Percentiles rank a stretch among this genome's conserved stretches.
phyloP scores from a whole-genome alignment of 2,329 filamentous ascomycete species.

The Colletotrichum sp. region DNA sequence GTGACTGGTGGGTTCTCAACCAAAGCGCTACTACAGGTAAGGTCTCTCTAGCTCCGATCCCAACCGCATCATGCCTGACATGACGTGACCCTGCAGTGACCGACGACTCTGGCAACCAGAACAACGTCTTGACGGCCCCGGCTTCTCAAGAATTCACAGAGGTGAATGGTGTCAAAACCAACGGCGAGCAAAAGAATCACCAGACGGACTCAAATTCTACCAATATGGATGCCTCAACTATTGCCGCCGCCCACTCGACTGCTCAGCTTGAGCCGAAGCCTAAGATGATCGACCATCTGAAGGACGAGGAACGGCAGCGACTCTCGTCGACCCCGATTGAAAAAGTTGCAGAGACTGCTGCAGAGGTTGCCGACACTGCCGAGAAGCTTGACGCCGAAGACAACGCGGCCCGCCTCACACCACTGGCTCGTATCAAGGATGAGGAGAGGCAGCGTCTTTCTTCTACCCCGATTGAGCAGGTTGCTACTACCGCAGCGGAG shows the following conservation, averaged over 20 bases:
- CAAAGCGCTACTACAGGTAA: conserved; percentile 65
- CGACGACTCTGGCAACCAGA: conserved; percentile 52
- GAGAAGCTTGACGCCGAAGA: conserved; percentile 36
- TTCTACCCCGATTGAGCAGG: conserved; percentile 43
- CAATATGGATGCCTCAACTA: background rate
- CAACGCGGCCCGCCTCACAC: background rate
- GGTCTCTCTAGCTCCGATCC: conserved; percentile 21
- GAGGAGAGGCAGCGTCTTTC: conserved; percentile 38
- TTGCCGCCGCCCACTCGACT: background rate
- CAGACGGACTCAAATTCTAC: background rate
- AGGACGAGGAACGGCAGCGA: conserved; percentile 33
- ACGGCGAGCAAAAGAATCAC: background rate
- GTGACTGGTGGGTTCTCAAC: conserved; percentile 74
- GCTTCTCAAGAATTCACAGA: background rate
- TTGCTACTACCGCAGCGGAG: conserved; percentile 48
- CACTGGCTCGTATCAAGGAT: conserved; percentile 12
- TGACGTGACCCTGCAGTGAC: conserved; percentile 30
- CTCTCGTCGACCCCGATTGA: conserved; percentile 42
- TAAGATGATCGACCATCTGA: background rate
- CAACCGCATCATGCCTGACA: background rate
- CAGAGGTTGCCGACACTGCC: conserved; percentile 49
- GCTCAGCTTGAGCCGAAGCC: conserved; percentile 26
- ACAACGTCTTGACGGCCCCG: conserved; percentile 47
- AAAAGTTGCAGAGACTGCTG: conserved; percentile 45
- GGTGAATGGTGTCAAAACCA: conserved; percentile 1